phyloP scores from a whole-genome alignment of 2,329 filamentous ascomycete genomes.

The Verticillium tricorpus region DNA sequence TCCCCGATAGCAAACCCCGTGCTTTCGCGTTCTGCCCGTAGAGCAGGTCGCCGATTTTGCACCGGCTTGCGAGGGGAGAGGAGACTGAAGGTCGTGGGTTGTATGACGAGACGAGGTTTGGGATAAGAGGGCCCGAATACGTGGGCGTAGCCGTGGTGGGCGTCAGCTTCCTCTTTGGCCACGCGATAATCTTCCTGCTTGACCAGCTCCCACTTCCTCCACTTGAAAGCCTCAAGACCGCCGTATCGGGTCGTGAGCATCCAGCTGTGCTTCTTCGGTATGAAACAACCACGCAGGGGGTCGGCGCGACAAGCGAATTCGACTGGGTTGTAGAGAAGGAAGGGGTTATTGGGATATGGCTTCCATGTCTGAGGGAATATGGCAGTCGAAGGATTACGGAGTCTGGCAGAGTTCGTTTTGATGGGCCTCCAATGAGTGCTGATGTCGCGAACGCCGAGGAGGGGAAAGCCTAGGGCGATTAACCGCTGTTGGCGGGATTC shows the following conservation, averaged over 20 bases:
- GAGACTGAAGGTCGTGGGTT: background rate
- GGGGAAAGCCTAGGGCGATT: background rate
- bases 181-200: background rate
- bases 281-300: background rate
- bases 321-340: background rate
- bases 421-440: background rate
- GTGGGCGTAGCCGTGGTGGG: background rate
- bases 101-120: background rate
- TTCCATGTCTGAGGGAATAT: background rate
- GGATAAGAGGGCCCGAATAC: background rate
- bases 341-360: background rate
- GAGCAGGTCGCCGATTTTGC: background rate
- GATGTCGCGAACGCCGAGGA: background rate
- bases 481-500: background rate
- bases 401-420: background rate
- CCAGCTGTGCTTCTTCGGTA: background rate
- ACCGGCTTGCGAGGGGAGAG: background rate
- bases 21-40: background rate
- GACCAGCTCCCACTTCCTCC: background rate
- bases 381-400: background rate
- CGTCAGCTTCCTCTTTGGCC: background rate
- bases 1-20: background rate
- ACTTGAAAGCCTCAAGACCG: background rate
- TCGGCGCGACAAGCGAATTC: background rate
- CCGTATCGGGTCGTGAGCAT: background rate